Evolutionary conservation across 441 rosid species (phyloP).

Genomic region (Capsella rubella): DNA sequence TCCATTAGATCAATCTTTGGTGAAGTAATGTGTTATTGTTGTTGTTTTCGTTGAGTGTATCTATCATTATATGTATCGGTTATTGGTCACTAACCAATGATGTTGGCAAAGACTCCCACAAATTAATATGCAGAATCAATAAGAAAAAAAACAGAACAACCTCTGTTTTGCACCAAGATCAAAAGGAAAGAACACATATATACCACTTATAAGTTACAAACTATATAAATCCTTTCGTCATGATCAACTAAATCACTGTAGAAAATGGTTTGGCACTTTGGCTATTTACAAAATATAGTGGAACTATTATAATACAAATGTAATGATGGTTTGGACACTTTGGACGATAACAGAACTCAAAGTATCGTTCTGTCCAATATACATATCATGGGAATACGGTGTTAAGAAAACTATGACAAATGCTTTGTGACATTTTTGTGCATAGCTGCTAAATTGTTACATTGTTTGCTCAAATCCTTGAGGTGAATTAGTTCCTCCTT

Average conservation of each 20-base stretch:
- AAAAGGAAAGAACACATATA: not conserved
- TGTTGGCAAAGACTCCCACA: not conserved
- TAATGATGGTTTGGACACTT: not conserved
- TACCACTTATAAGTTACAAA: not conserved
- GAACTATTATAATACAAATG: not conserved
- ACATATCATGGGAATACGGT: not conserved
- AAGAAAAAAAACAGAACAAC: conserved; percentile 24
- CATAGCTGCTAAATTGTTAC: not conserved
- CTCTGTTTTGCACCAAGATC: conserved; percentile 21
- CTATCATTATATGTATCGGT: conserved; percentile 3
- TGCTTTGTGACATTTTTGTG: conserved; percentile 1
- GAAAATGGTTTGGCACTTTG: not conserved
- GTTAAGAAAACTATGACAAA: not conserved
- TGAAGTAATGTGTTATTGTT: not conserved
- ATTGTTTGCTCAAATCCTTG: not conserved
- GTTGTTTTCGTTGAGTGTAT: conserved; percentile 15
- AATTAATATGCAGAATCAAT: not conserved
- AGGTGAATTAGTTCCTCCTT: not conserved
- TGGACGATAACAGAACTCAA: too few relatives aligned
- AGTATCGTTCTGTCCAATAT: too few relatives aligned
- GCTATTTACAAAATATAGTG: not conserved
- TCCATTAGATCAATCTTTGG: not conserved
- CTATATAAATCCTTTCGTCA: not conserved
- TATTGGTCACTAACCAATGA: not conserved
- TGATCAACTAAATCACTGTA: not conserved